Conservation (phyloP, 1,139 yeast species). For the Candida sanyaensis region DNA sequence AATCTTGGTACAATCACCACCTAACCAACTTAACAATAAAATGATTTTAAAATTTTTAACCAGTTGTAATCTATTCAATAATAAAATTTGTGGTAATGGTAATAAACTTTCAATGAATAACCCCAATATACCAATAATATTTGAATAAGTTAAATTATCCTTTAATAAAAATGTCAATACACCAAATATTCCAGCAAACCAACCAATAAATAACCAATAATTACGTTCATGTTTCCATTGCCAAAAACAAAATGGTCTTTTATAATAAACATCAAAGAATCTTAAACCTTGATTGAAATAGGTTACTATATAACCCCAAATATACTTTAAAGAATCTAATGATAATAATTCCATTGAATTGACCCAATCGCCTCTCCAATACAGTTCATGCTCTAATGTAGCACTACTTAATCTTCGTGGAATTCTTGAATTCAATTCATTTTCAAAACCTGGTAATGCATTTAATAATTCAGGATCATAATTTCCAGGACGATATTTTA, state of each 20-base stretch:
- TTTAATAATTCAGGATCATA: conserved; percentile 45
- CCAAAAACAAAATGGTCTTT: conserved; percentile 74
- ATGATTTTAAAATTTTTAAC: conserved; percentile 79
- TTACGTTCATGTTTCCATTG: conserved; percentile 69
- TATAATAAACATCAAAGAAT: conserved; percentile 69
- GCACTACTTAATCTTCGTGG: conserved; percentile 21
- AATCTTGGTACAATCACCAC: conserved; percentile 83
- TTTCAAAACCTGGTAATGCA: conserved; percentile 30
- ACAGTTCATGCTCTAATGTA: conserved; percentile 11
- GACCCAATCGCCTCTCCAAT: conserved; percentile 10
- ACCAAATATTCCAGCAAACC: conserved; percentile 45
- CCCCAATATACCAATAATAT: conserved; percentile 70
- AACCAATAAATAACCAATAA: conserved; percentile 67
- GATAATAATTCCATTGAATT: conserved; percentile 4
- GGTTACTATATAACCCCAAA: conserved; percentile 9
- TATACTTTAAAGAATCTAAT: conserved; percentile 11
- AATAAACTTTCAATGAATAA: conserved; percentile 77
- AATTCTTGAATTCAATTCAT: conserved; percentile 26
- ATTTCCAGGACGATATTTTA: conserved; percentile 55
- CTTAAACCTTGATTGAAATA: conserved; percentile 39
- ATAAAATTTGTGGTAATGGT: conserved; percentile 84
- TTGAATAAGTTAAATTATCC: conserved; percentile 45
- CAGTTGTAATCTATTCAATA: conserved; percentile 66
- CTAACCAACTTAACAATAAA: conserved; percentile 78
- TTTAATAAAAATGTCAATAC: conserved; percentile 49